A percentile compares a stretch with the other conserved stretches of the same genome.
Evolutionary conservation across 768 basidiomycete genomes (phyloP).

Genomic region (Boletus sp.): DNA sequence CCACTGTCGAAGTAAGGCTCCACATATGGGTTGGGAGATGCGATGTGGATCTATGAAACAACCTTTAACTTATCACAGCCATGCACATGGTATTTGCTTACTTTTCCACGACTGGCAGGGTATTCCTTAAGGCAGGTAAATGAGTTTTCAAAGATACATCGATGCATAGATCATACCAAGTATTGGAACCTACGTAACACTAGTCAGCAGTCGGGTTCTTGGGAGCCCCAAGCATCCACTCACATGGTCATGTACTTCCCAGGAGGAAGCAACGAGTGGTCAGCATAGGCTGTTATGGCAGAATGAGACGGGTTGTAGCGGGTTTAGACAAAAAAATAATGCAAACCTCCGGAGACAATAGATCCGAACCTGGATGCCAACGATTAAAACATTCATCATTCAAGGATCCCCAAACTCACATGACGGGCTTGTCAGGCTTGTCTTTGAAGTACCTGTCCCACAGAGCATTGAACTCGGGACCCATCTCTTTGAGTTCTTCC

Average conservation of each 20-base stretch:
- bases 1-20: slow-evolving; percentile 68
- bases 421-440: slow-evolving; percentile 77
- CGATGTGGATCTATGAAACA: slow-evolving; percentile 55
- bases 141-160: background rate
- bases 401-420: slow-evolving; percentile 37
- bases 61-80: background rate
- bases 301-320: background rate
- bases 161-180: slow-evolving; percentile 30
- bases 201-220: slow-evolving; percentile 24
- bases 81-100: slow-evolving; percentile 12
- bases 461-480: slow-evolving; percentile 69
- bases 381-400: background rate
- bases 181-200: slow-evolving; percentile 51
- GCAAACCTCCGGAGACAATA: slow-evolving; percentile 57
- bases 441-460: slow-evolving; percentile 75
- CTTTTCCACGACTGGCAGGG: slow-evolving; percentile 71
- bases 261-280: slow-evolving; percentile 67
- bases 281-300: slow-evolving; percentile 52
- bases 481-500: slow-evolving; percentile 72
- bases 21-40: slow-evolving; percentile 56
- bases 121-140: slow-evolving; percentile 43
- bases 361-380: slow-evolving; percentile 49
- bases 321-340: background rate
- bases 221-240: slow-evolving; percentile 21
- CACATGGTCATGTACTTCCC: slow-evolving; percentile 69